These are phyloP conservation scores for Stemphylium beticola DNA, from an alignment of 2,329 filamentous ascomycete species.

Conservation along the genomic window DNA sequence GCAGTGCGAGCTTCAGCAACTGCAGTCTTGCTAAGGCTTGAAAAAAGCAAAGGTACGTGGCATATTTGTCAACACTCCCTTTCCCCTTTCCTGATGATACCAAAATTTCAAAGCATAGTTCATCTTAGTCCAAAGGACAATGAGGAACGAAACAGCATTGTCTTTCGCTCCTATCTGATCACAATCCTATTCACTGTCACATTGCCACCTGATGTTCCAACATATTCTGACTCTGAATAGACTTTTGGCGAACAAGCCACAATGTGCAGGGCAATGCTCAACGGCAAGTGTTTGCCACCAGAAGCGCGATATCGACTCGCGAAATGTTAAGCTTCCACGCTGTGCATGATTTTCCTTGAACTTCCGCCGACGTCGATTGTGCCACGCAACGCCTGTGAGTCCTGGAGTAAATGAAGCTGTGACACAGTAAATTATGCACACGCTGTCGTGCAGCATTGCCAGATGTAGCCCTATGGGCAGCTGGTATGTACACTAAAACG, in stretches of 20 bases:
- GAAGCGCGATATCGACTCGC: neutral
- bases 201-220: constrained; percentile 1
- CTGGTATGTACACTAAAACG: constrained; percentile 18
- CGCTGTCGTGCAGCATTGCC: constrained; percentile 23
- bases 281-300: neutral
- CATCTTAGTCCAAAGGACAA: constrained; percentile 48
- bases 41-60: constrained; percentile 31
- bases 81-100: constrained; percentile 45
- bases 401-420: constrained; percentile 7
- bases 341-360: constrained; percentile 10
- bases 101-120: constrained; percentile 51
- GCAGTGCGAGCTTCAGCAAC: neutral
- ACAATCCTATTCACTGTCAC: neutral
- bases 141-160: constrained; percentile 51
- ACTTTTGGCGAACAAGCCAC: neutral
- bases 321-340: constrained; percentile 5
- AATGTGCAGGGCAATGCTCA: neutral
- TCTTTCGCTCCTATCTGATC: constrained; percentile 55
- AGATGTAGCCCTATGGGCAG: constrained; percentile 24
- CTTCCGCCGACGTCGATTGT: constrained; percentile 24
- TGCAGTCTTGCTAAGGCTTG: neutral
- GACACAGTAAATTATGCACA: constrained; percentile 24
- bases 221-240: constrained; percentile 12
- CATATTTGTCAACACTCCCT: constrained; percentile 7
- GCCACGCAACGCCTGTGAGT: constrained; percentile 13